Base-by-base conservation (phyloP, 129 eudicot species). In the Silybum marianum region DNA sequence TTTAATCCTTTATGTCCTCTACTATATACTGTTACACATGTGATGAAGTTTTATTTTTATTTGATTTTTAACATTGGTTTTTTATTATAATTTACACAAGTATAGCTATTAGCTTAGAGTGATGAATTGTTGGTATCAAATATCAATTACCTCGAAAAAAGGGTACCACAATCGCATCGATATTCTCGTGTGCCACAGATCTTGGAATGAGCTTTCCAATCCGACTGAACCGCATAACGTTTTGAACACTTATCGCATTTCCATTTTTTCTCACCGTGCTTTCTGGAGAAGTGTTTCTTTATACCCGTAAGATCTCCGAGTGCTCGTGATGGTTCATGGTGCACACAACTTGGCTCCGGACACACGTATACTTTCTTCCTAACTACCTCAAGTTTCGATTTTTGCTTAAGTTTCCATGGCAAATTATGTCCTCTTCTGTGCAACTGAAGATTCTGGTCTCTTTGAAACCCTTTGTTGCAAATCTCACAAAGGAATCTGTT, bases 121-220 rank as follows among this genome's bases (percentile, higher is more conserved):
- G 77, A 74, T 72, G 51, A 71, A 19, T 71, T n/a, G 54, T 30
- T 72, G 76, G 26, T 21, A 9, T 32, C 2, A 26, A 1, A 32
- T 32, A 32, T 32, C 28, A 28, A 65, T 75, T 90, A 92, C 97
- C 97, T 92, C 69, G 97, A 92, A 38, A 92, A 92, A 73, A 92
- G 92, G 87, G 97, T 91, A 66, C 94, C 97, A 81, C 97, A 92
- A 80, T 92, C 97, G 74, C 97, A 92, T 85, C 92, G 85, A 86
- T 92, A 92, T 79, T 92, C 97, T 54, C 94, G 85, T 14, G 97
- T 93, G 66, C 97, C 97, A 83, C 98, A 93, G 32, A 93, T 88
- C 87, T 93, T 93, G 84, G 93, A 93, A 51, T 93, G 97, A 84
- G 97, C 97, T 77, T 93, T 93, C 97, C 97, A 93, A 77, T 93